Base-by-base conservation (phyloP, 495 filamentous ascomycete genomes). In the Echria macrotheca region DNA sequence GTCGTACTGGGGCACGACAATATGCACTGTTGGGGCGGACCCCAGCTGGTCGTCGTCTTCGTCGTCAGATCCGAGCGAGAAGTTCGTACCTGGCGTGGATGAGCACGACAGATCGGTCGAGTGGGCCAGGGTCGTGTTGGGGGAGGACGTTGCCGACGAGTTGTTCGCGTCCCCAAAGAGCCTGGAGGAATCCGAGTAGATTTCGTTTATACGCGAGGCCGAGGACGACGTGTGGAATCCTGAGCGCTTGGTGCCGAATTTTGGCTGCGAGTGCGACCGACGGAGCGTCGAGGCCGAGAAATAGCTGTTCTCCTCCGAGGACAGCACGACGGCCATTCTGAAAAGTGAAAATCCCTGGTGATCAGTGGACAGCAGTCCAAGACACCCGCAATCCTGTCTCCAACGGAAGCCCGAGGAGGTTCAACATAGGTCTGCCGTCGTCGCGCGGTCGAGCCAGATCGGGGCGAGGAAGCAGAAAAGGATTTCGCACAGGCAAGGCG, bases 71-170 rank as follows among this genome's bases (percentile, higher is more conserved):
- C 77, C 75, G 22, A 86, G 60, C 0, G 84, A 86, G 19, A 87
- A 59, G 48, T 73, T 83, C 48, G 80, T 82, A 11, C 81, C 71
- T n/a, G 82, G 77, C 15, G 81, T 80, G 8, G 84, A 81, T 3
- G 72, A 68, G 39, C 61, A 70, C 1, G 71, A 72, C 36, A 58
- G 55, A 21, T 70, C 67, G 22, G 55, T 46, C 11, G 70, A 72
- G 37, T 71, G 71, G 46, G 50, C 56, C 31, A 63, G 65, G 14
- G 60, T 47, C 2, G 59, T 64, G n/a, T 57, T 60, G 29, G 73
- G 69, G 24, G 71, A 73, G 3, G 71, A 67, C 11, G 69, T 65
- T 1, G 77, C 72, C 2, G 72, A 74, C 4, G 78, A 78, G 6
- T 68, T 64, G 24, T 69, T 71, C 8, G 80, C 77, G 32, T 54